Evolutionary conservation across 2,329 filamentous ascomycete genomes (phyloP), one percentile per base, ranked within the genome.

Genomic region (Epichloe hybrida): DNA sequence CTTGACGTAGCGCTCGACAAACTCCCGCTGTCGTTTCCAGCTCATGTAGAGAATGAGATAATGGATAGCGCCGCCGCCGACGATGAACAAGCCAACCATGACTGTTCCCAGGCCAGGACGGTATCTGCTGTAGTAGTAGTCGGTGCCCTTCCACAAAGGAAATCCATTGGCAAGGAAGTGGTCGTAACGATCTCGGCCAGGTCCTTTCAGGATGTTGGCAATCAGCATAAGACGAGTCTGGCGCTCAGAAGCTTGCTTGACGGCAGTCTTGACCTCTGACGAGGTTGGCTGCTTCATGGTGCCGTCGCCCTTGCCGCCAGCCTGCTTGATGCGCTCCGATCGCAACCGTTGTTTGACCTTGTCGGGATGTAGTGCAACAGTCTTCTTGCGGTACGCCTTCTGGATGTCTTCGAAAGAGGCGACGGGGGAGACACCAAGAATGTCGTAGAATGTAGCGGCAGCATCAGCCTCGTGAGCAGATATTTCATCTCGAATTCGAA

Each of bases 41-140:
- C 82, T 81, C 72, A 96, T 81, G 69, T 87, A 82, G 52, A 97
- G 74, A 15, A 85, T 84, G 47, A 87, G 72, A 70, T 96, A 98
- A 71, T 98, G 93, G 38, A 86, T 83, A 34, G 74, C 86, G 55
- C 93, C 93, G 52, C 90, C 91, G 48, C 86, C 80, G 49, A 88
- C 79, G 55, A 95, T 66, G 67, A 97, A 88, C 40, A 95, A 71
- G 46, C 91, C 90, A 27, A 84, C 54, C 48, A 97, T 68, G 44
- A 95, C 93, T 13, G 86, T 86, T 53, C 88, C 88, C 43, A 97
- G 73, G 8, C 93, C 93, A 2, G 93, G 93, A 20, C 93, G 81
- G 76, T 91, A 96, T 52, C 93, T 83, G 61, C 82, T 83, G 73
- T 98, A 98, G 77, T 97, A 98, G 77, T 98, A 98, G 55, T 93